Evolutionary conservation across 441 rosid species (phyloP).

Genomic region (Populus trichocarpa): DNA sequence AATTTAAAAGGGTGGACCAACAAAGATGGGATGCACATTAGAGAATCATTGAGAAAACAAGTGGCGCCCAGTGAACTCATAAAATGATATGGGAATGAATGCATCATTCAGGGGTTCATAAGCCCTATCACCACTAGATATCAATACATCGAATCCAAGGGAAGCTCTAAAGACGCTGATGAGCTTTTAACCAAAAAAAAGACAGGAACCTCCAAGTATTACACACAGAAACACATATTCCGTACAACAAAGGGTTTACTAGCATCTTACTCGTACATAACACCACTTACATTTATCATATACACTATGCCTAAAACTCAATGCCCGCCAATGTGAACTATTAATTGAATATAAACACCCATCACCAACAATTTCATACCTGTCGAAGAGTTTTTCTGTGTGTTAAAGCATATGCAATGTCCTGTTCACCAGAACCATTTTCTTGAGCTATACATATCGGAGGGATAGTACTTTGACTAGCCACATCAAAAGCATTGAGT

Average conservation of each 20-base stretch:
- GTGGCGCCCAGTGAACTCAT: neutral
- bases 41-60: neutral
- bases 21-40: neutral
- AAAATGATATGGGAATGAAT: neutral
- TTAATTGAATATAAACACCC: neutral
- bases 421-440: conserved; percentile 59
- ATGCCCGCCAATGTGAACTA: conserved; percentile 2
- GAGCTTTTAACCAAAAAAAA: neutral
- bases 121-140: neutral
- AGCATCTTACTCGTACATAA: neutral
- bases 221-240: neutral
- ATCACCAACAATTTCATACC: conserved; percentile 39
- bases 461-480: conserved; percentile 67
- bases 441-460: conserved; percentile 59
- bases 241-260: neutral
- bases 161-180: neutral
- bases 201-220: neutral
- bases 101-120: neutral
- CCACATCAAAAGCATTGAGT: conserved; percentile 78
- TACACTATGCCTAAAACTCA: neutral
- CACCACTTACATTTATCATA: neutral
- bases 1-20: neutral
- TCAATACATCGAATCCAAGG: neutral
- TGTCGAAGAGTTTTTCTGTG: conserved; percentile 75
- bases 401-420: conserved; percentile 62